Evolutionary conservation across 768 basidiomycete genomes (phyloP), one percentile per base, ranked within the genome.

Genomic region (Suillus bovinus): DNA sequence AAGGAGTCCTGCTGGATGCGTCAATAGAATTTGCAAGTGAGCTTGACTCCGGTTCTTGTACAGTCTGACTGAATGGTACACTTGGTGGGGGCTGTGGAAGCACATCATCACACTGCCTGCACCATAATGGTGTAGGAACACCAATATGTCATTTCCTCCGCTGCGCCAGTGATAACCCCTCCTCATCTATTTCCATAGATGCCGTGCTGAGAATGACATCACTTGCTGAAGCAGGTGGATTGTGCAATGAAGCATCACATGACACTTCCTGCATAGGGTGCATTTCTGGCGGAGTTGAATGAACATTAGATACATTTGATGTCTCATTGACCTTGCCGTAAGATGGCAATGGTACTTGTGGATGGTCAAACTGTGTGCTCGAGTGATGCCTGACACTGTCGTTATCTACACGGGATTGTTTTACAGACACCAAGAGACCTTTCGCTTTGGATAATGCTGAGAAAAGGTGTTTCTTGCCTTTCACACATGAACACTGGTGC

Each of bases 31-130:
- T 11, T 31, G 31, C 24, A 6, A 20, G 34, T 50, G 24, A 24
- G 42, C 33, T n/a, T 11, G 13, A 5, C 11, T n/a, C 20, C 0
- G 11, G 20, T 20, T 20, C 29, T 31, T 2, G 9, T 2, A 5
- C 3, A 11, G 50, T 53, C n/a, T 53, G n/a, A 11, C 50, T 2
- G 4, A 31, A 1, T 11, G 20, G 31, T 1, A 3, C 0, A 5
- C 50, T 53, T 13, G 50, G 50, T 1, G 13, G 52, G 5, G 58
- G 38, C 33, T 63, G 49, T 6, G 62, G 62, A 5, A 63, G 49
- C 9, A 60, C 24, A 29, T 63, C 59, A 20, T 53, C 31, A 7
- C 33, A 3, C 11, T 53, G 50, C 50, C 62, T 54, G 36, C 42
- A 63, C 0, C 27, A 24, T 31, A 38, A 20, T 7, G 53, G 53